Evolutionary conservation across 176 grass and related monocot genomes (phyloP).

Genomic region (Phyllostachys edulis): DNA sequence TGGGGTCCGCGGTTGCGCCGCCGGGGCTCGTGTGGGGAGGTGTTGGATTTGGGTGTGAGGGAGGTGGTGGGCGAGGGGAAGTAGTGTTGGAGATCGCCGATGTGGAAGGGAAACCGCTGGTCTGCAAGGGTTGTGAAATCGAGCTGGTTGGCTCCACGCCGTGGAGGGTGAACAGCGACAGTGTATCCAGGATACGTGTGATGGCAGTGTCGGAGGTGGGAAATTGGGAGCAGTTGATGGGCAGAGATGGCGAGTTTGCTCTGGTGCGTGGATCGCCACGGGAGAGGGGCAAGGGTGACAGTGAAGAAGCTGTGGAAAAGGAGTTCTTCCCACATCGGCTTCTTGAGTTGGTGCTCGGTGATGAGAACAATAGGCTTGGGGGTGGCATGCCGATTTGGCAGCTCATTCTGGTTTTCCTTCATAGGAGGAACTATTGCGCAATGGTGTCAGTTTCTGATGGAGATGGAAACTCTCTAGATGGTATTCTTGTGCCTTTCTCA

Average conservation of each 20-base stretch:
- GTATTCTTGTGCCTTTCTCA: conserved; percentile 72
- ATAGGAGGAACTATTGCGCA: conserved; percentile 54
- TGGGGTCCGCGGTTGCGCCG: conserved; percentile 52
- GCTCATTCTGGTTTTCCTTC: conserved; percentile 80
- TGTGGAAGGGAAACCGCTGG: conserved; percentile 52
- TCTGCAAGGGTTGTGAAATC: conserved; percentile 59
- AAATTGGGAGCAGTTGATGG: conserved; percentile 33
- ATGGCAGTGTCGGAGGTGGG: conserved; percentile 48
- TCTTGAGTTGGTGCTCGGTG: conserved; percentile 50
- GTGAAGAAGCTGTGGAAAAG: conserved; percentile 31
- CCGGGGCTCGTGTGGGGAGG: conserved; percentile 48
- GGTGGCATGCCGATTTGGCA: conserved; percentile 77
- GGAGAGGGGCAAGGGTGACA: conserved; percentile 26
- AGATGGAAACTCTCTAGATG: conserved; percentile 50
- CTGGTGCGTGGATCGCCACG: conserved; percentile 47
- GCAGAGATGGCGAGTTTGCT: conserved; percentile 38
- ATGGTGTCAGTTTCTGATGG: conserved; percentile 51
- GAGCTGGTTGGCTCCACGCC: conserved; percentile 29
- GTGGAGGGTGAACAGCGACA: not conserved
- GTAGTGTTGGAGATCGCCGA: conserved; percentile 57
- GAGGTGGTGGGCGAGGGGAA: conserved; percentile 35
- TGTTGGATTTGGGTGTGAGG: conserved; percentile 23
- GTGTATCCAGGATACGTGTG: conserved; percentile 53
- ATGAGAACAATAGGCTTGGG: conserved; percentile 40
- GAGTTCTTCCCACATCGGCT: conserved; percentile 66